Evolutionary conservation across 345 rosid species (phyloP).

Genomic region (Eucalyptus microcorys): DNA sequence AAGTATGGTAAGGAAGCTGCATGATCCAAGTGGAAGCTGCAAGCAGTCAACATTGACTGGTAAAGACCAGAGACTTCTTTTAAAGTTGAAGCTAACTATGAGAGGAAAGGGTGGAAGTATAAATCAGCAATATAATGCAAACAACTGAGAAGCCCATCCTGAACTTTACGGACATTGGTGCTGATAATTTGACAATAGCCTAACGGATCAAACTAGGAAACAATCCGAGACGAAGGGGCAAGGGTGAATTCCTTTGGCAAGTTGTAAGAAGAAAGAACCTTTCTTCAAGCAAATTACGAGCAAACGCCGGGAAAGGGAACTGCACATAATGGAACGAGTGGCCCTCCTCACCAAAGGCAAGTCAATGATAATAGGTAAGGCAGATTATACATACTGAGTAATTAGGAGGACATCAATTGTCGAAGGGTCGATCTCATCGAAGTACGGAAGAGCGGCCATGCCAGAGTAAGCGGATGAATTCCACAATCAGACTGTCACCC

Average conservation of each 20-base stretch:
- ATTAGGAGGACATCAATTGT: slow-evolving; percentile 72
- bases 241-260: neutral
- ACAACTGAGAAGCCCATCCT: neutral
- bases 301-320: neutral
- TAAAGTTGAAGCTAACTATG: neutral
- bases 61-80: neutral
- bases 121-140: neutral
- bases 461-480: slow-evolving; percentile 87
- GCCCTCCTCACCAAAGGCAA: neutral
- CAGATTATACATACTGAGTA: slow-evolving; percentile 36
- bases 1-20: slow-evolving; percentile 92
- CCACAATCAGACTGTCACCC: slow-evolving; percentile 72
- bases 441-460: slow-evolving; percentile 88
- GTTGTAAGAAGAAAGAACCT: neutral
- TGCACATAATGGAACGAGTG: neutral
- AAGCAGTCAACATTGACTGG: neutral
- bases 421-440: slow-evolving; percentile 93
- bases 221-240: neutral
- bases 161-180: neutral
- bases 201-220: neutral
- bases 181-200: neutral
- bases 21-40: slow-evolving; percentile 99
- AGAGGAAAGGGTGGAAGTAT: neutral
- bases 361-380: neutral
- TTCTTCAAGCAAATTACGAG: neutral